Base-by-base conservation (phyloP, 495 filamentous ascomycete genomes). In the Neurospora sp. region DNA sequence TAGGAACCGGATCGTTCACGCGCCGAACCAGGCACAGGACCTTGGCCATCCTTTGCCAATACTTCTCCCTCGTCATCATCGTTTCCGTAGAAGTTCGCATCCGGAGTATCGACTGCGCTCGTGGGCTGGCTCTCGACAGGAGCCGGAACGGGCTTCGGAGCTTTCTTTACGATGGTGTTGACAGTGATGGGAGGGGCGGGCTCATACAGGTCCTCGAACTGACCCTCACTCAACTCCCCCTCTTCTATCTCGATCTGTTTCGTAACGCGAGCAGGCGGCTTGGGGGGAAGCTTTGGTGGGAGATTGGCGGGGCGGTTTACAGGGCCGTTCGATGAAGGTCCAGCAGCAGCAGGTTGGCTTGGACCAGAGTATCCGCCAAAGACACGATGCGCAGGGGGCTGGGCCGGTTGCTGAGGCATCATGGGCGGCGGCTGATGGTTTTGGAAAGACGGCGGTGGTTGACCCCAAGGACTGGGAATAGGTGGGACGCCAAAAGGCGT, bases 201-300 rank as follows among this genome's bases (percentile, higher is more conserved):
- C 44, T 84, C 84, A 70, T 87, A 87, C 9, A 85, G 40, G 75
- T 83, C 82, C 69, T 86, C 84, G 48, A 83, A 86, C 75, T 90
- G 90, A 1, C 84, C 86, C 74, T 94, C 92, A 75, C 90, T 92
- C 20, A 94, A 77, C 77, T 94, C 92, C 2, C 91, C 92, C 77
- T 94, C 92, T 74, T 96, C 92, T 40, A 87, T 84, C 35, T 80
- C 75, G 54, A 70, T 70, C 71, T 40, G 39, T 23, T 14, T 66
- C 10, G 72, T 42, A 2, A 39, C 46, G n/a, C 72, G 62, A 40
- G 31, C 75, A 73, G 16, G 71, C 74, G 23, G 48, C 35, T 44
- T 39, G 37, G 20, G 59, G 70, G 16, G 70, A 44, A 27, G 35
- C 70, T 39, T 46, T 18, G n/a, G 44, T 23, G 20, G 46, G 14